These are phyloP conservation scores for Pleurotus eryngii DNA, from an alignment of 768 basidiomycete species.

Conservation along the genomic window DNA sequence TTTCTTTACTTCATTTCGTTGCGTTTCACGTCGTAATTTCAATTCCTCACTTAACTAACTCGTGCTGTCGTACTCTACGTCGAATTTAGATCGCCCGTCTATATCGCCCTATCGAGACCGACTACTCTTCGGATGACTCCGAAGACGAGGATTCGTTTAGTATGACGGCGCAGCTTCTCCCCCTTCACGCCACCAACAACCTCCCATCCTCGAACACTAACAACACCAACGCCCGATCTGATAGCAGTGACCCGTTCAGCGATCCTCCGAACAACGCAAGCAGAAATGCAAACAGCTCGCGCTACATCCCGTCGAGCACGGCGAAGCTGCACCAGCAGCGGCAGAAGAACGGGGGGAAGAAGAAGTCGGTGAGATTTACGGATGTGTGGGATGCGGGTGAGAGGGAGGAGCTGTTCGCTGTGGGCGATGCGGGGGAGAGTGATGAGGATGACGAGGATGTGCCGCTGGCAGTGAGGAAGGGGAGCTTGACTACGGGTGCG, in stretches of 20 bases:
- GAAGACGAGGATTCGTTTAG: constrained; percentile 50
- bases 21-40: not conserved
- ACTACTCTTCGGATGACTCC: constrained; percentile 42
- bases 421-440: not conserved
- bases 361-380: not conserved
- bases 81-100: constrained; percentile 63
- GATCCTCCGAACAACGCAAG: too few relatives aligned
- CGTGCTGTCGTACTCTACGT: not conserved
- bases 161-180: constrained; percentile 54
- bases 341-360: not conserved
- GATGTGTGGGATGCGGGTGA: not conserved
- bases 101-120: constrained; percentile 67
- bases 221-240: too few relatives aligned
- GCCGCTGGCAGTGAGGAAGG: too few relatives aligned
- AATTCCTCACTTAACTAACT: too few relatives aligned
- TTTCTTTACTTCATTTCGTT: not conserved
- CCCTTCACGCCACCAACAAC: constrained; percentile 34
- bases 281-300: not conserved
- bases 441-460: not conserved
- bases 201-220: not conserved
- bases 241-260: too few relatives aligned
- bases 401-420: not conserved
- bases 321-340: not conserved
- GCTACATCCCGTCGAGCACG: too few relatives aligned
- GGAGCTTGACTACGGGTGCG: too few relatives aligned